Conservation (phyloP, 768 basidiomycete genomes). For the Boletellus emodensis region DNA sequence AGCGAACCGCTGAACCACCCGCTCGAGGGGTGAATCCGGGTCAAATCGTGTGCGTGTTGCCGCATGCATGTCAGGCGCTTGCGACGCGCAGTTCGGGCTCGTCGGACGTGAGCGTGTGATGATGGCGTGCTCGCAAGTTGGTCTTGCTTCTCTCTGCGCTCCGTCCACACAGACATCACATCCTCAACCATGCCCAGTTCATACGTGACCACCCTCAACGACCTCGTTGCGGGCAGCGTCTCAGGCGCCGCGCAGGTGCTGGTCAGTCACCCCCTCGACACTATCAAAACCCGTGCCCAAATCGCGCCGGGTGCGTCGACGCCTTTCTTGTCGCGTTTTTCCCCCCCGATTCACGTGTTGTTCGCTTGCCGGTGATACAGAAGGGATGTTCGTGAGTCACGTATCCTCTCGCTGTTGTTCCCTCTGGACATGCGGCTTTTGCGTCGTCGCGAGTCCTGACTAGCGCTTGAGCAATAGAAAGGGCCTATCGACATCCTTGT, state of each 20-base stretch:
- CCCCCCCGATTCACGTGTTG: not conserved
- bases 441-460: not conserved
- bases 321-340: not conserved
- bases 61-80: too few relatives aligned
- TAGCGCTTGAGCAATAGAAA: conserved; percentile 46
- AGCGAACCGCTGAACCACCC: too few relatives aligned
- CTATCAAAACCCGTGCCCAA: conserved; percentile 85
- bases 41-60: too few relatives aligned
- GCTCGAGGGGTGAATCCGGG: too few relatives aligned
- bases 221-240: conserved; percentile 82
- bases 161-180: not conserved
- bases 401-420: conserved; percentile 15
- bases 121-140: not conserved
- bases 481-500: conserved; percentile 88
- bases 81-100: too few relatives aligned
- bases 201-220: conserved; percentile 63
- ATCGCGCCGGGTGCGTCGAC: conserved; percentile 69
- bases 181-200: conserved; percentile 15
- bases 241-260: conserved; percentile 95
- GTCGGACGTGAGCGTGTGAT: not conserved
- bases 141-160: not conserved
- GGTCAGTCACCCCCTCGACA: conserved; percentile 90
- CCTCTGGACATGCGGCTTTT: not conserved
- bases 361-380: conserved; percentile 35
- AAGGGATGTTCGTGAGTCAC: conserved; percentile 84